Evolutionary conservation across 768 basidiomycete species (phyloP).

Genomic region (Mycena maculata): DNA sequence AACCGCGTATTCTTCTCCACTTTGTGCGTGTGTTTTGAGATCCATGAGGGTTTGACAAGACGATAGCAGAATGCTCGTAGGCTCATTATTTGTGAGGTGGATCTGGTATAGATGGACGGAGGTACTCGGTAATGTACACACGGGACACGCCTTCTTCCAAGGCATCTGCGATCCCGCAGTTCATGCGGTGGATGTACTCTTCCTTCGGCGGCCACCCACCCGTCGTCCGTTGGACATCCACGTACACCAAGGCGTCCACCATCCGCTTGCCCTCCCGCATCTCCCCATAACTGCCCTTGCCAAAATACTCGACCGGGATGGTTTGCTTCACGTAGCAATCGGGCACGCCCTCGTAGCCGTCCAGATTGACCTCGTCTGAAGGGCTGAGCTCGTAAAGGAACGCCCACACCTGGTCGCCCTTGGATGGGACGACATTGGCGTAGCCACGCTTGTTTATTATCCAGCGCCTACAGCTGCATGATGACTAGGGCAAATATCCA

Average conservation of each 20-base stretch:
- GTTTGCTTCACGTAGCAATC: slow-evolving; percentile 52
- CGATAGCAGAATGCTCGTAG: too few relatives aligned
- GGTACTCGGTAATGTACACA: slow-evolving; percentile 57
- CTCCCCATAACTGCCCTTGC: slow-evolving; percentile 16
- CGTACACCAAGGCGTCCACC: slow-evolving; percentile 53
- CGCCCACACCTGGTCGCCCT: slow-evolving; percentile 56
- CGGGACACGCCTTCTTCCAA: slow-evolving; percentile 51
- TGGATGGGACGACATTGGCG: slow-evolving; percentile 57
- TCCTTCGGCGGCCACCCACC: slow-evolving; percentile 45
- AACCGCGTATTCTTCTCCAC: slow-evolving; percentile 66
- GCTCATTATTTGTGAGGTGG: too few relatives aligned
- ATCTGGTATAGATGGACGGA: slow-evolving; percentile 56
- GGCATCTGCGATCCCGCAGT: slow-evolving; percentile 57
- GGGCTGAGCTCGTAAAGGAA: slow-evolving; percentile 54
- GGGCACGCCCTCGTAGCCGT: slow-evolving; percentile 57
- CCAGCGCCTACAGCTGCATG: slow-evolving; percentile 53
- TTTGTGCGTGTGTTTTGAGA: background rate
- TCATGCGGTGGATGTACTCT: slow-evolving; percentile 61
- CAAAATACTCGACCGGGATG: slow-evolving; percentile 43
- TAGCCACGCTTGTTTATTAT: slow-evolving; percentile 59
- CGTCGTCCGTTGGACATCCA: slow-evolving; percentile 48
- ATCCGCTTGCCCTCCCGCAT: slow-evolving; percentile 7
- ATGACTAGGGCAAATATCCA: too few relatives aligned
- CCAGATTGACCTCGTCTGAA: slow-evolving; percentile 56
- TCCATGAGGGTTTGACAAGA: too few relatives aligned